Percentiles rank a stretch among this genome's conserved stretches.
Conservation (phyloP, 495 filamentous ascomycete genomes). For the Penicillium soppii region DNA sequence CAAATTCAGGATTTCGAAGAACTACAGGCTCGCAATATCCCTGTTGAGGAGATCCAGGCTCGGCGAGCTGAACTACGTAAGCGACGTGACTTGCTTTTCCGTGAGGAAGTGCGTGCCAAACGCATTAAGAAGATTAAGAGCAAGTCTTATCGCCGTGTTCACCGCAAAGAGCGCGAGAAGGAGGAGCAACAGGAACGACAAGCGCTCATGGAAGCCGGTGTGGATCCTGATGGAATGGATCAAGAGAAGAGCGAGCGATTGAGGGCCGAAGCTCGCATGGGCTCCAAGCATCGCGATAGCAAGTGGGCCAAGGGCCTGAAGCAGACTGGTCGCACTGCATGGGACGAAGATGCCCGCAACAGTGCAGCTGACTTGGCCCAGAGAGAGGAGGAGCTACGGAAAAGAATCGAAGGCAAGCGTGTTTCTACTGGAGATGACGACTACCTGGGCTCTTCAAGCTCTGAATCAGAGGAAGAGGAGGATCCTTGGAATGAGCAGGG, state of each 20-base stretch:
- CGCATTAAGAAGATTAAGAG: constrained; percentile 98
- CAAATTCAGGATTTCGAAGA: constrained; percentile 69
- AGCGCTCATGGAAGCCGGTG: constrained; percentile 65
- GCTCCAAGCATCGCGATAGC: constrained; percentile 82
- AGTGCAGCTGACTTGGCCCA: constrained; percentile 80
- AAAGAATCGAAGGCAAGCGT: constrained; percentile 77
- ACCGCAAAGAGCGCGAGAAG: constrained; percentile 79
- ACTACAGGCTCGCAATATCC: constrained; percentile 62
- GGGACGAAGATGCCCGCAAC: constrained; percentile 79
- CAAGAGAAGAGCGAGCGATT: constrained; percentile 73
- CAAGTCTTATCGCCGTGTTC: constrained; percentile 87
- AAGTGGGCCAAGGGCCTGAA: constrained; percentile 93
- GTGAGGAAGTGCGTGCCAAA: constrained; percentile 86
- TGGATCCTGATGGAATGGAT: constrained; percentile 71
- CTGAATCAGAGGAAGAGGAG: constrained; percentile 59
- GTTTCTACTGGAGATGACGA: constrained; percentile 51
- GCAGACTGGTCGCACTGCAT: constrained; percentile 70
- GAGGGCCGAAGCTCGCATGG: constrained; percentile 86
- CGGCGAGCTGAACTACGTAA: constrained; percentile 73
- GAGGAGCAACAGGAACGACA: constrained; percentile 70
- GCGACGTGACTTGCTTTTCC: constrained; percentile 79
- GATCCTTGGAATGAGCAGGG: constrained; percentile 53
- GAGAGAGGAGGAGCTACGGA: constrained; percentile 80
- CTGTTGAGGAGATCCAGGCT: constrained; percentile 69
- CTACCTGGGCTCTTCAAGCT: constrained; percentile 46